Conservation (phyloP, 139 green algal species). For the Coelastrella sp. region DNA sequence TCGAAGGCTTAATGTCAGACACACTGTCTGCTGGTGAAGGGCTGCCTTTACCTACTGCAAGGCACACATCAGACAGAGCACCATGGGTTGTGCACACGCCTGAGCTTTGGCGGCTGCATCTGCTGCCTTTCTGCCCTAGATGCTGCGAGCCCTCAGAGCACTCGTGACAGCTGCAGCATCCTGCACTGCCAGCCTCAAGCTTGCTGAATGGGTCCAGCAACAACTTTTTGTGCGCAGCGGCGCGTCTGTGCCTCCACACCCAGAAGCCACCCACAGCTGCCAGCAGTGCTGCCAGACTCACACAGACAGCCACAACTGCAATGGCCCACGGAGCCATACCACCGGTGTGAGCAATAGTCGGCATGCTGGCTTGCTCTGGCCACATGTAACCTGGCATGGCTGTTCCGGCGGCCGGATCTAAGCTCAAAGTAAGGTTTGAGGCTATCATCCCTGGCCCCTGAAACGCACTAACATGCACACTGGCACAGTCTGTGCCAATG, state of each 20-base stretch:
- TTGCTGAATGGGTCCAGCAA: conserved; percentile 11
- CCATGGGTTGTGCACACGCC: background rate
- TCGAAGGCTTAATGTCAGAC: background rate
- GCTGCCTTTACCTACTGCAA: background rate
- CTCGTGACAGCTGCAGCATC: background rate
- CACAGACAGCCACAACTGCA: conserved; percentile 1
- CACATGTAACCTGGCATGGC: conserved; percentile 26
- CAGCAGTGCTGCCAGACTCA: background rate
- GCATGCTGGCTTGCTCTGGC: background rate
- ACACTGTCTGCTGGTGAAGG: background rate
- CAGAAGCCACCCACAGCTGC: background rate
- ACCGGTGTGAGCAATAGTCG: background rate
- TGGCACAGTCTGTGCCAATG: background rate
- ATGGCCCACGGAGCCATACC: conserved; percentile 1
- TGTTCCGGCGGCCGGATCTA: background rate
- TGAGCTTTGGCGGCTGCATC: background rate
- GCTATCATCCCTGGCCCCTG: conserved; percentile 29
- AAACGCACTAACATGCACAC: background rate
- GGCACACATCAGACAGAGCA: background rate
- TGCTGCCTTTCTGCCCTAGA: background rate
- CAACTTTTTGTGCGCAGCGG: background rate
- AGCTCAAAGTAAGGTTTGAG: conserved; percentile 7
- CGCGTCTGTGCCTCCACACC: background rate
- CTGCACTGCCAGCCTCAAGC: background rate
- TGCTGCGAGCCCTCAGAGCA: background rate